Base-by-base conservation (phyloP, 2,329 filamentous ascomycete genomes). In the Alternaria consortialis region DNA sequence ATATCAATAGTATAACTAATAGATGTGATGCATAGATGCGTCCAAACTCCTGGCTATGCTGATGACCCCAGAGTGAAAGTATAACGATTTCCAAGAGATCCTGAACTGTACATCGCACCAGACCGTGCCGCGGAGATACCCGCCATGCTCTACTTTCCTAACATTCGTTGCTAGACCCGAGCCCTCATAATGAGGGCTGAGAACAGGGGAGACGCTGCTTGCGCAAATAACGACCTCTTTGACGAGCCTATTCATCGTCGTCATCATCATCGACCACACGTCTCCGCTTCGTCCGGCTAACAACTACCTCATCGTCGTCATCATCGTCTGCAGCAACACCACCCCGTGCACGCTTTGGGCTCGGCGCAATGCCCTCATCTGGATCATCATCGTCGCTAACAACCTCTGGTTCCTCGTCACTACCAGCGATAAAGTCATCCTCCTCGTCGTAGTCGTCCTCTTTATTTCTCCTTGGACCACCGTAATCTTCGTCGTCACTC, bases 401-500 rank as follows among this genome's bases (percentile, higher is more conserved):
- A 32, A 85, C 87, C 60, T 83, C 80, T 40, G 86, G 87, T 42
- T 93, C 91, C 60, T 92, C 90, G 66, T 93, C 91, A 70, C 90
- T 93, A 4, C 84, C 84, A 4, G 90, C 91, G 57, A 94, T 86
- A 74, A 94, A 94, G 58, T 90, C 91, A 72, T 94, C 91, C 34
- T 90, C 90, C 74, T 90, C 85, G 64, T 94, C 91, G 74, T 94
- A 94, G 68, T 92, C 90, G 66, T 94, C 90, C 61, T 90, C 85
- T 53, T 87, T 86, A 32, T 85, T 84, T 37, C 86, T 84, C 15
- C 87, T 87, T 8, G 67, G 66, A 20, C 89, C 83, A 60, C 91
- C 90, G 67, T 92, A 90, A 69, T 93, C 91, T 8, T 92, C 92
- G 70, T 94, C 91, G 62, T 92, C 91, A 68, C 91, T 91, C 60